These are phyloP conservation scores for Podaxis sp. DNA, from an alignment of 768 basidiomycete genomes.

Conservation along the genomic window DNA sequence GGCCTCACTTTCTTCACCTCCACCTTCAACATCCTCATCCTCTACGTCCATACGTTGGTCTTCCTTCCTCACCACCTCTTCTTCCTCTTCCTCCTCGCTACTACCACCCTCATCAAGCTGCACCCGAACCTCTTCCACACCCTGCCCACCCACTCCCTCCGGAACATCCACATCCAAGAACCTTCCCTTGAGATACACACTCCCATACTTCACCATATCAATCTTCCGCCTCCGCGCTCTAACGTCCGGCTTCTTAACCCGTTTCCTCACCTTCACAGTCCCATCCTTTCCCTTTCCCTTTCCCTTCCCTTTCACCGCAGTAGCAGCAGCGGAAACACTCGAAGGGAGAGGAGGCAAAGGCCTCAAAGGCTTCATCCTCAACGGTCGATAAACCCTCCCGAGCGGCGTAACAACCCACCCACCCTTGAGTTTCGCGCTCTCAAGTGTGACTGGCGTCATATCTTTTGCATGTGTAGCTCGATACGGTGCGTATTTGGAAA, in stretches of 20 bases:
- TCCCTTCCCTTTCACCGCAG: constrained; percentile 13
- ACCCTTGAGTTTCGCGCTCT: constrained; percentile 46
- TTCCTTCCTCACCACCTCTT: constrained; percentile 9
- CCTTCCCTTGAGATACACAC: constrained; percentile 65
- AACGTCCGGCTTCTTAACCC: constrained; percentile 45
- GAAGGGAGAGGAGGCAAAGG: constrained; percentile 45
- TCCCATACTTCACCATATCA: constrained; percentile 71
- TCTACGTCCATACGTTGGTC: constrained; percentile 15
- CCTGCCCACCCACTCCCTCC: constrained; percentile 18
- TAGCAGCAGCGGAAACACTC: constrained; percentile 6
- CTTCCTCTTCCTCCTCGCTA: constrained; percentile 5
- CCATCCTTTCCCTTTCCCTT: constrained; percentile 19
- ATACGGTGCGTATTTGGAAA: constrained; percentile 31
- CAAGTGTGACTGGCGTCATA: constrained; percentile 63
- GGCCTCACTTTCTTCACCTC: constrained; percentile 15
- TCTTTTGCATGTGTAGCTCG: constrained; percentile 50
- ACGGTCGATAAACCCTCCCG: constrained; percentile 61
- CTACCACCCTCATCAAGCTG: constrained; percentile 18
- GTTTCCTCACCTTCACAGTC: constrained; percentile 38
- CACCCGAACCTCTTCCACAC: constrained; percentile 2
- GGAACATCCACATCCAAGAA: constrained; percentile 52
- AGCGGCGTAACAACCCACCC: constrained; percentile 74
- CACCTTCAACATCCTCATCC: constrained; percentile 8
- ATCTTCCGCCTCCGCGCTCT: constrained; percentile 66
- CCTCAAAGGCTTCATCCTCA: constrained; percentile 67